Evolutionary conservation across 148 eudicot genomes (phyloP), one percentile per base, ranked within the genome.

Genomic region (Vaccinium macrocarpon): DNA sequence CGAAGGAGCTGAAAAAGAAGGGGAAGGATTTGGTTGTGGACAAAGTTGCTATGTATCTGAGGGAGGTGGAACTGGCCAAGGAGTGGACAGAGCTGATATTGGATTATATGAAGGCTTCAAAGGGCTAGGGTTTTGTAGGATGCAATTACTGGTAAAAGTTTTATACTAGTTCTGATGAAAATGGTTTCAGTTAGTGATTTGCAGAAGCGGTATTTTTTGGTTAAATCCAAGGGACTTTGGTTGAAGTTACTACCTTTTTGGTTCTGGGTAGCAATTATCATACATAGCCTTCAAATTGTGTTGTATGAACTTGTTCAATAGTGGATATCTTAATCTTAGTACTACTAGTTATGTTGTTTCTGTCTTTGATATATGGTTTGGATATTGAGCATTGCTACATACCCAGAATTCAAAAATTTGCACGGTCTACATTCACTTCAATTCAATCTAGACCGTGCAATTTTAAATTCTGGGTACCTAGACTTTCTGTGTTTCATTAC

Each of bases 1-100:
- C 88, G 12, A 84, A 82, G 84, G 92, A 87, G 71, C 81, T 90
- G 86, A 86, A 93, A 19, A 86, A 73, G n/a, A 85, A 89, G 82
- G 89, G 91, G 89, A 88, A 83, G 88, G 55, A 86, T 15, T 84
- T 87, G 61, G 35, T 46, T 29, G 16, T 78, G 13, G 88, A 66
- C 11, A 90, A 89, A 79, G 53, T 52, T 19, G 85, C 84, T 25
- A 27, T 89, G 48, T 68, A 5, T 52, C 12, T 84, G 2, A 52
- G 52, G 46, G 77, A 84, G 82, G 14, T 83, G 16, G 84, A 73
- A 13, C 42, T 86, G 82, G 27, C 87, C 61, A 81, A 16, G 23
- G 87, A 89, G 77, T 76, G 82, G 76, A 56, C 87, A 71, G 62
- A 78, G 59, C 38, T 82, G 81, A 48, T 82, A 14, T 32, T 81